A percentile compares a stretch with the other conserved stretches of the same genome.
phyloP scores from a whole-genome alignment of 257 asterid species.

The Solanum boliviense region DNA sequence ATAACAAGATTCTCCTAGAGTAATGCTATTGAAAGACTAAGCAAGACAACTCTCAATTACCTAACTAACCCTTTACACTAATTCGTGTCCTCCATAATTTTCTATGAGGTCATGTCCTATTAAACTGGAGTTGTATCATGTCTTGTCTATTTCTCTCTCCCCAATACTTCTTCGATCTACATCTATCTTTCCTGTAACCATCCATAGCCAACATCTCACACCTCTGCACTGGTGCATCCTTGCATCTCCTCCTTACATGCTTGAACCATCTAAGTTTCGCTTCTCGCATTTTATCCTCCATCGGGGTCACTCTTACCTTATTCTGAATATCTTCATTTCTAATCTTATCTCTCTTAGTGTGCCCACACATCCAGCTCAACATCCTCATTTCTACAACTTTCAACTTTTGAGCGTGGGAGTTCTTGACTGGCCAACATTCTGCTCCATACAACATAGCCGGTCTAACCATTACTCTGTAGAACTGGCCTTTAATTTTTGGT shows the following conservation, averaged over 20 bases:
- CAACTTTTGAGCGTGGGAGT: not conserved
- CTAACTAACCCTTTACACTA: not conserved
- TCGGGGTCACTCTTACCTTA: not conserved
- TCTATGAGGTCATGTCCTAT: not conserved
- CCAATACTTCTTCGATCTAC: not conserved
- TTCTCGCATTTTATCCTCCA: not conserved
- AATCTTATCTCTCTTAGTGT: not conserved
- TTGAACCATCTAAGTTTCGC: not conserved
- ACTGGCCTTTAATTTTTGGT: not conserved
- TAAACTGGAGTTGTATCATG: not conserved
- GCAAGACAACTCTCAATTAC: not conserved
- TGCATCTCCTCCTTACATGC: not conserved
- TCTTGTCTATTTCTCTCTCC: not conserved
- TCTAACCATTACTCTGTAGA: not conserved
- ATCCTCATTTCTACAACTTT: not conserved
- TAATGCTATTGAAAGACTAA: not conserved
- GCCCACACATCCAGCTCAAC: not conserved
- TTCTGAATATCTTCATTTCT: not conserved
- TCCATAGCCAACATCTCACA: not conserved
- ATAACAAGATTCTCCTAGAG: not conserved
- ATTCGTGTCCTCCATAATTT: not conserved
- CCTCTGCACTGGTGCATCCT: not conserved
- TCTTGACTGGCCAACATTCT: not conserved
- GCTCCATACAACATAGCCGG: not conserved
- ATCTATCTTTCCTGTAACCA: not conserved